These are phyloP conservation scores for Alternaria rosae DNA, from an alignment of 2,329 filamentous ascomycete species.

Conservation along the genomic window DNA sequence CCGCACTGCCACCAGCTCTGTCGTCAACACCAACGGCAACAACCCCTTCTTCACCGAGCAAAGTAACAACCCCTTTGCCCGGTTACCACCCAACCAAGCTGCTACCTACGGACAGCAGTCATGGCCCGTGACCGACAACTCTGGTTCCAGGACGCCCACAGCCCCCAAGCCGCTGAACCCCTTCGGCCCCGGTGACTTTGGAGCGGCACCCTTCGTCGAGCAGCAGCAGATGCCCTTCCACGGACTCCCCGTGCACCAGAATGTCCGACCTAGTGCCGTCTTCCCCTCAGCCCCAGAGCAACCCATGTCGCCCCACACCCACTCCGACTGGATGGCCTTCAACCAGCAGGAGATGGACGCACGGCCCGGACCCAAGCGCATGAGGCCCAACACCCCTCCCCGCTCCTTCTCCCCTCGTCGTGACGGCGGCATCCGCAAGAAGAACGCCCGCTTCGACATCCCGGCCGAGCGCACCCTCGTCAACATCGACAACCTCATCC, in stretches of 20 bases:
- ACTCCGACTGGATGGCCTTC: conserved; percentile 65
- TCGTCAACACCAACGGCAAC: conserved; percentile 52
- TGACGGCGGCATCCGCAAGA: conserved; percentile 93
- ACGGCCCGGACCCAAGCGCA: conserved; percentile 59
- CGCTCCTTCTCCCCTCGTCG: conserved; percentile 78
- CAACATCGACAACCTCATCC: conserved; percentile 94
- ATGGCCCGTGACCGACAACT: conserved; percentile 70
- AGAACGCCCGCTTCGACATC: conserved; percentile 98
- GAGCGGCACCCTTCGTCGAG: conserved; percentile 55
- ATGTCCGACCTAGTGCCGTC: conserved; percentile 58
- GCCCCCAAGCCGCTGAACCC: conserved; percentile 76
- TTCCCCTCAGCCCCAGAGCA: conserved; percentile 55
- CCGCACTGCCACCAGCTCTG: conserved; percentile 46
- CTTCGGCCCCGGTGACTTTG: conserved; percentile 60
- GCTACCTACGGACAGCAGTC: conserved; percentile 58
- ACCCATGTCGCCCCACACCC: conserved; percentile 69
- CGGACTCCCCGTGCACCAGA: conserved; percentile 47
- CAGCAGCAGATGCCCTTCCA: conserved; percentile 50
- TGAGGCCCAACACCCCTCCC: conserved; percentile 72
- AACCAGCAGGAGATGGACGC: conserved; percentile 60
- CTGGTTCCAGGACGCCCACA: conserved; percentile 77
- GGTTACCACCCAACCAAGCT: conserved; percentile 60
- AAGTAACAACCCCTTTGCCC: conserved; percentile 69
- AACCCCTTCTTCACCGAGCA: conserved; percentile 59
- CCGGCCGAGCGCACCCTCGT: conserved; percentile 89